phyloP scores from a whole-genome alignment of 176 grass and related monocot species.

The Melocanna baccifera region DNA sequence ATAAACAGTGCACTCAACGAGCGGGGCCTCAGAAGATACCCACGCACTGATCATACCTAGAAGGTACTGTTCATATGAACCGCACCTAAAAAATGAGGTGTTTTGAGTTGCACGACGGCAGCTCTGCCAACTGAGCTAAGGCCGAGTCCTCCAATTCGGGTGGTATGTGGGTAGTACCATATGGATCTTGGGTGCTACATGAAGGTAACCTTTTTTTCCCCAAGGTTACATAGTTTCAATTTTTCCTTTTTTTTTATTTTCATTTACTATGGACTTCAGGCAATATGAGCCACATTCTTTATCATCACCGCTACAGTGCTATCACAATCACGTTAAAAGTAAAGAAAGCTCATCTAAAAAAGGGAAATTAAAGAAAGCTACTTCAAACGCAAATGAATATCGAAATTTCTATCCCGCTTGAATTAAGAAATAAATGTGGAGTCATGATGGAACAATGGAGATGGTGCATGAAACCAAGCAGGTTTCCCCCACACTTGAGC shows the following conservation, averaged over 20 bases:
- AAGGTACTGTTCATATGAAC: no score
- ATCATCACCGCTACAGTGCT: not conserved
- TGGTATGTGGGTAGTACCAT: not conserved
- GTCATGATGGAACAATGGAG: constrained; percentile 30
- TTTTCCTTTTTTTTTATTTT: not conserved
- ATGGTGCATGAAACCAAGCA: constrained; percentile 43
- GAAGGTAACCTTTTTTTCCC: not conserved
- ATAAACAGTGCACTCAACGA: no score
- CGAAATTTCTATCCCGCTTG: constrained; percentile 50
- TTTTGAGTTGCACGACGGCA: no score
- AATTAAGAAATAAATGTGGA: constrained; percentile 69
- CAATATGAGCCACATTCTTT: not conserved
- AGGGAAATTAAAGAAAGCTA: not conserved
- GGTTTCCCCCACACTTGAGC: constrained; percentile 45
- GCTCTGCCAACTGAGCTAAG: no score
- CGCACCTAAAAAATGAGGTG: no score
- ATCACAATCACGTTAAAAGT: not conserved
- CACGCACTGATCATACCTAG: no score
- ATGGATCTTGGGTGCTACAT: not conserved
- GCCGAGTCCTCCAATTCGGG: no score
- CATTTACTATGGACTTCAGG: not conserved
- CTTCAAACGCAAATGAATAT: not conserved
- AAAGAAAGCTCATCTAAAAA: not conserved
- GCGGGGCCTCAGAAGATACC: no score
- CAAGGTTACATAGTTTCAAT: not conserved